A percentile compares a stretch with the other conserved stretches of the same genome.
Conservation (phyloP, 1,284 basidiomycete species). For the Wolfiporia cocos region DNA sequence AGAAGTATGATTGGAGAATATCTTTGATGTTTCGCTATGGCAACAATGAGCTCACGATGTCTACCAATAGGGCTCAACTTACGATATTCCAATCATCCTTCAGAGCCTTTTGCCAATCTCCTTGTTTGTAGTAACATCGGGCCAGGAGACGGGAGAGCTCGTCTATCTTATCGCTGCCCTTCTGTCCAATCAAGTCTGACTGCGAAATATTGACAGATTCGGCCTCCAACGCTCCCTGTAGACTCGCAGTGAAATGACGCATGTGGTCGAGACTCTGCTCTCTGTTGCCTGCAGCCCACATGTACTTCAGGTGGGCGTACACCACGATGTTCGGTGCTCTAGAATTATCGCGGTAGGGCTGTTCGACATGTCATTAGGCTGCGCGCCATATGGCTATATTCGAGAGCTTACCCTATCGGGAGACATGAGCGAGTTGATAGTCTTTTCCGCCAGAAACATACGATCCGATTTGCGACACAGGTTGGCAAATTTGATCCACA, state of each 20-base stretch:
- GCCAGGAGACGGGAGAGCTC: conserved; percentile 89
- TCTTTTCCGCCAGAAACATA: conserved; percentile 92
- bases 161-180: conserved; percentile 58
- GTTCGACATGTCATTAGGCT: too few species aligned
- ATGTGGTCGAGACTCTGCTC: conserved; percentile 85
- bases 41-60: too few species aligned
- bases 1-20: conserved; percentile 80
- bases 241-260: conserved; percentile 76
- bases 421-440: conserved; percentile 86
- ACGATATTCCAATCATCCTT: conserved; percentile 78
- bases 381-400: too few species aligned
- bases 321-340: conserved; percentile 95
- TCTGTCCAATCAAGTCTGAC: conserved; percentile 25
- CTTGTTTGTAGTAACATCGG: conserved; percentile 95
- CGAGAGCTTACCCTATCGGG: conserved; percentile 45
- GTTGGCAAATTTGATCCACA: conserved; percentile 96
- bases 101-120: conserved; percentile 88
- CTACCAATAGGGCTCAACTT: conserved; percentile 21
- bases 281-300: conserved; percentile 86
- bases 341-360: conserved; percentile 24
- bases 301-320: conserved; percentile 95
- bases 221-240: conserved; percentile 71
- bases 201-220: conserved; percentile 37
- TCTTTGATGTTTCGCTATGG: conserved; percentile 70
- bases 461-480: conserved; percentile 83